Evolutionary conservation across 2,329 filamentous ascomycete genomes (phyloP), one percentile per base, ranked within the genome.

Genomic region (Phialocephala sp.): DNA sequence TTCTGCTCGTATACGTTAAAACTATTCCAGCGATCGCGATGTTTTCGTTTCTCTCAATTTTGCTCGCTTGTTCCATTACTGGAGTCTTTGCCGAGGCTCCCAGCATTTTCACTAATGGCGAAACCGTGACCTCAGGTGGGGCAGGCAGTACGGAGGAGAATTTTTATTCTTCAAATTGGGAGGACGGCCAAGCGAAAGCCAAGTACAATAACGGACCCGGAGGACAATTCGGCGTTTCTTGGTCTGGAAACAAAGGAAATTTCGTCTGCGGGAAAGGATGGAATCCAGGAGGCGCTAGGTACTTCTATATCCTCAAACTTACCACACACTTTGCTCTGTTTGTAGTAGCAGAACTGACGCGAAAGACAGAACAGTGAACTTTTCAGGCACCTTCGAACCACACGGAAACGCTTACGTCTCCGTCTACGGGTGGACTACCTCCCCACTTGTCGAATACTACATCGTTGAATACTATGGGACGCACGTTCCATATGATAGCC

Each of bases 221-320:
- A 3, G 59, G 59, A 24, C 27, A 52, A 41, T 60, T 22, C 24
- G 24, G n/a, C 8, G 59, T 60, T 11, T 41, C 59, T 14, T 60
- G 59, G 59, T 15, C 27, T 37, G 59, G 59, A 20, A 54, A 60
- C n/a, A 60, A 60, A 37, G 59, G 59, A 8, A 60, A 60, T n/a
- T 60, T 60, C 24, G 59, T 60, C 43, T 36, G 27, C 24, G 59
- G 59, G 20, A 60, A 60, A 24, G 59, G 59, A 24, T 60, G 59
- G 59, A 60, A 39, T 37, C 22, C 59, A 2, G 59, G 27, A 52
- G 45, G 59, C 22, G 14, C 59, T 22, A 60, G 45, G 59, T 60
- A 60, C 8, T 27, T 9, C 15, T 18, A 4, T 18, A 4, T 8
- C 8, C 9, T n/a, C 9, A 18, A 20, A 18, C 24, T 54, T 11